Base-by-base conservation (phyloP, 345 rosid genomes). In the Mangifera indica region DNA sequence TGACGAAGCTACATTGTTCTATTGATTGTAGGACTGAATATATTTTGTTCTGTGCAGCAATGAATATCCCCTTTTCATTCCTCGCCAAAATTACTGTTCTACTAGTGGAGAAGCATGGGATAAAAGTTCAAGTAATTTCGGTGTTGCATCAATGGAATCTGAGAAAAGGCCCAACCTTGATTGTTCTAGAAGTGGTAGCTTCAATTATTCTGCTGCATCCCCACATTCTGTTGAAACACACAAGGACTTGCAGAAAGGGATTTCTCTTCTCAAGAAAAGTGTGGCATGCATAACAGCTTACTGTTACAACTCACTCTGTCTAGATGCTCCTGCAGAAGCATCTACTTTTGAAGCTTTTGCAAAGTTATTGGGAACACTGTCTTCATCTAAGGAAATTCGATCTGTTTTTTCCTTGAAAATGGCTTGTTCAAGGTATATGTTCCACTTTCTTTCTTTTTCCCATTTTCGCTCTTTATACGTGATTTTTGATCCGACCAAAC, bases 261-360 rank as follows among this genome's bases (percentile, higher is more conserved):
- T 95, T 70, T 85, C 90, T 74, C 99, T 95, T 81, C 87, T 95
- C 71, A 95, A 95, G 88, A 92, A 88, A 89, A 95, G 98, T 53
- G 91, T 95, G 69, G 99, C 96, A 18, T 95, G 96, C 82, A 79
- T 95, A 74, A 89, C 98, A 60, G 89, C 97, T 0, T 91, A 89
- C 76, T 89, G 89, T 77, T 89, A 90, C 75, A 91, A 92, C 82
- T 89, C 83, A 29, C 84, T 95, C 61, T 86, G 85, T 74, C 80
- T 89, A 44, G 99, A 95, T 70, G 80, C 89, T 80, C 98, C 99
- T 72, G 74, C 94, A 13, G 99, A 95, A 73, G 81, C 85, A 61
- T 87, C 96, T 59, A 95, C 96, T 69, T 92, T 95, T 71, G 98
- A 92, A 88, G 96, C 99, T 58, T 95, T 92, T 80, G 82, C 99